Base-by-base conservation (phyloP, 1,284 basidiomycete genomes). In the Phylloporus sp. region DNA sequence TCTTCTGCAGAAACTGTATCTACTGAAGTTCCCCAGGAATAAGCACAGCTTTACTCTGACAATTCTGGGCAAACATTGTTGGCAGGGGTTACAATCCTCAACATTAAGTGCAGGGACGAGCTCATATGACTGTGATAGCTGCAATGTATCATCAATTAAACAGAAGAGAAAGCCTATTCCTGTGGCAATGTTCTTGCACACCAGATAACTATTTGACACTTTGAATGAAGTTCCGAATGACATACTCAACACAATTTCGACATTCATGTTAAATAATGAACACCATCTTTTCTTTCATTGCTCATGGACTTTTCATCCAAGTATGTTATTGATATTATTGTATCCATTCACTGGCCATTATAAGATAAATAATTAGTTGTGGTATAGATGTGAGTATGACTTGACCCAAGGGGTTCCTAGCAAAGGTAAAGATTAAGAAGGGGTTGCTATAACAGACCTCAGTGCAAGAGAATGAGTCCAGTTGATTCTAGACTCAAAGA, bases 111-210 rank as follows among this genome's bases (percentile, higher is more conserved):
- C 53, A 31, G 84, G 81, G 67, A 64, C 75, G 59, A 72, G 72
- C 37, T 54, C 62, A 1, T 74, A 68, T 55, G 74, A 74, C 46
- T 68, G 69, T 52, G 74, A 75, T 50, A 75, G 74, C 64, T 51
- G 73, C 55, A 80, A 80, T 7, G 70, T 71, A 28, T 68, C 65
- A 12, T 60, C 69, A 78, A 82, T 69, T 58, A 82, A 86, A 7
- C 69, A 85, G 69, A 78, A 82, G 75, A 79, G 86, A 71, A 90
- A 88, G 72, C 86, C 86, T 17, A 89, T 88, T 62, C 86, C 87
- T 7, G 73, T 87, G 46, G 82, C 86, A 74, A 85, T 88, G 79
- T 88, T 90, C 73, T 69, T 86, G 42, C 72, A 74, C 22, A 32
- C 46, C 28, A 31, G 47, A 22, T 72, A 7, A 66, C n/a, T 50